These are phyloP conservation scores for Eucalyptus fibrosa DNA, from an alignment of 345 rosid genomes.

Conservation along the genomic window DNA sequence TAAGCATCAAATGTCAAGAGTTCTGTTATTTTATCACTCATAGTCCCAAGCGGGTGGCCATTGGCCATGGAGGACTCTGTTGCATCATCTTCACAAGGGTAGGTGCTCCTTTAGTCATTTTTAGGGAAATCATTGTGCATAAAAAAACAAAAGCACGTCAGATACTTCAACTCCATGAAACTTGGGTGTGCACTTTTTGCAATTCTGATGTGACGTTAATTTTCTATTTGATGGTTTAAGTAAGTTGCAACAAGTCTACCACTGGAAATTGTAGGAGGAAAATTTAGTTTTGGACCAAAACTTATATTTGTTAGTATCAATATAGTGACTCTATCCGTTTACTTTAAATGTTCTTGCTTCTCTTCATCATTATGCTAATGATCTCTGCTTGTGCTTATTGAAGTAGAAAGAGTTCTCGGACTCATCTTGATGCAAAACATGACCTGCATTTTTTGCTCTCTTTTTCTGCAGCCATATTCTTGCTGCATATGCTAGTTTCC, in stretches of 20 bases:
- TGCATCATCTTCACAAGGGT: not conserved
- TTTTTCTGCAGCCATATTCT: slow-evolving; percentile 44
- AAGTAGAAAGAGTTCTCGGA: not conserved
- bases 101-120: not conserved
- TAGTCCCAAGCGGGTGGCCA: not conserved
- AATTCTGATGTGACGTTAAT: not conserved
- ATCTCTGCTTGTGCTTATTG: not conserved
- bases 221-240: not conserved
- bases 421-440: not conserved
- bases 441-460: not conserved
- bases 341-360: not conserved
- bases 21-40: not conserved
- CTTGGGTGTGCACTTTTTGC: not conserved
- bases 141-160: not conserved
- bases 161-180: not conserved
- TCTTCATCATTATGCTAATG: not conserved
- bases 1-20: not conserved
- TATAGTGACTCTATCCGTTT: not conserved
- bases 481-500: slow-evolving; percentile 72
- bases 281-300: not conserved
- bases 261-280: not conserved
- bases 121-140: not conserved
- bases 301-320: not conserved
- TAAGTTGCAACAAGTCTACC: not conserved
- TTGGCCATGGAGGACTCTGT: not conserved